Percentiles rank a stretch among this genome's conserved stretches.
phyloP scores from a whole-genome alignment of 176 grass and related monocot species.

The Eragrostis curvula region DNA sequence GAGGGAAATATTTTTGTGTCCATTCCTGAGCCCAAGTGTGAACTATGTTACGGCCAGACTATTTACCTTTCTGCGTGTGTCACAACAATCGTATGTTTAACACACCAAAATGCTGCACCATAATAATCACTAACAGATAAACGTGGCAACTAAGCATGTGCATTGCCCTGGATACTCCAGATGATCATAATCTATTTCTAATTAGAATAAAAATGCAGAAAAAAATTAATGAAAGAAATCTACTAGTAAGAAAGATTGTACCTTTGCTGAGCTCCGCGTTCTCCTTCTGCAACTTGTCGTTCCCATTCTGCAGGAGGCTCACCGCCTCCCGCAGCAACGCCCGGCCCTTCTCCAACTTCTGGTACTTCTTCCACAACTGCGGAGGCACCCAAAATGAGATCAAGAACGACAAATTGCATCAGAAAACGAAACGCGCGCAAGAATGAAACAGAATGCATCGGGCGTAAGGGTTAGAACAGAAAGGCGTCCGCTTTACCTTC shows the following conservation, averaged over 20 bases:
- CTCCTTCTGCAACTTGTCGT: conserved; percentile 52
- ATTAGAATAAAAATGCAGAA: conserved; percentile 18
- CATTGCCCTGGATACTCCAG: background rate
- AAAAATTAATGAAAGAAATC: conserved; percentile 16
- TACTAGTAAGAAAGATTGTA: conserved; percentile 9
- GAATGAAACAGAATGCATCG: conserved; percentile 2
- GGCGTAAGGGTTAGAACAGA: background rate
- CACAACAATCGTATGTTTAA: background rate
- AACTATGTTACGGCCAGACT: background rate
- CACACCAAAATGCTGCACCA: background rate
- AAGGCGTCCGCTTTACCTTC: conserved; percentile 45
- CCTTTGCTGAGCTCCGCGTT: conserved; percentile 55
- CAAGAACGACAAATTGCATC: background rate
- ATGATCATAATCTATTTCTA: background rate
- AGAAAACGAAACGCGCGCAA: background rate
- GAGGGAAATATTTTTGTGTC: background rate
- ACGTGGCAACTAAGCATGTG: background rate
- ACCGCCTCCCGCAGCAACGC: conserved; percentile 60
- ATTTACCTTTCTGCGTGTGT: background rate
- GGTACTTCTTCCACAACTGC: conserved; percentile 76
- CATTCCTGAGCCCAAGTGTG: background rate
- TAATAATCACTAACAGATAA: background rate
- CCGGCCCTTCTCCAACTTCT: conserved; percentile 59
- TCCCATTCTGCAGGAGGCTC: conserved; percentile 55
- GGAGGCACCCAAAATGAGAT: background rate